phyloP scores from a whole-genome alignment of 495 filamentous ascomycete species.

The Trichoderma erinaceum region DNA sequence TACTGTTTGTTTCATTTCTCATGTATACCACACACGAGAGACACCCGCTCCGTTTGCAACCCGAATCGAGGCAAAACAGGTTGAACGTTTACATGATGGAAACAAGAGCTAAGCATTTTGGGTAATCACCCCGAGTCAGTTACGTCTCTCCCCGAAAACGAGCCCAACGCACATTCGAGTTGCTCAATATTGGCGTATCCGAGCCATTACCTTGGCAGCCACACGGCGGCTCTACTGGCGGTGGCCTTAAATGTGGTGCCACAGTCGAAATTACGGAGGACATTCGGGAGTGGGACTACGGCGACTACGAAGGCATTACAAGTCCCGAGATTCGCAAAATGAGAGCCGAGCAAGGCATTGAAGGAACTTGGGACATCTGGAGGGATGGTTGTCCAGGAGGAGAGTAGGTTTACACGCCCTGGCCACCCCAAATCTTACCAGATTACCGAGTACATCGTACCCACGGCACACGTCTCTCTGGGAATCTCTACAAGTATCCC shows the following conservation, averaged over 20 bases:
- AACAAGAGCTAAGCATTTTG: not conserved
- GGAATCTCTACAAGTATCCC: conserved; percentile 17
- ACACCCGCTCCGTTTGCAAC: not conserved
- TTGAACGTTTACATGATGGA: not conserved
- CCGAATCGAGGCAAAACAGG: not conserved
- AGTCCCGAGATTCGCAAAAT: conserved; percentile 59
- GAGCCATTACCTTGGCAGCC: conserved; percentile 40
- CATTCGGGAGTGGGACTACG: conserved; percentile 93
- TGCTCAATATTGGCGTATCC: conserved; percentile 57
- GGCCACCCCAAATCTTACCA: not conserved
- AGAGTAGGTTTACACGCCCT: conserved; percentile 47
- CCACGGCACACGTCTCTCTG: conserved; percentile 19
- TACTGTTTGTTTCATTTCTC: not conserved
- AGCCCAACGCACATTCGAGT: conserved; percentile 79
- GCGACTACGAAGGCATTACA: conserved; percentile 88
- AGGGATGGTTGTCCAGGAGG: conserved; percentile 67
- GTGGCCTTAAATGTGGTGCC: conserved; percentile 36
- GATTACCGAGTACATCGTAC: not conserved
- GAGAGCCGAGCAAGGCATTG: conserved; percentile 53
- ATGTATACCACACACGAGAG: not conserved
- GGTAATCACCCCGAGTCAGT: conserved; percentile 24
- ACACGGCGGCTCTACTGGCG: conserved; percentile 30
- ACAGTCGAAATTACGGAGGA: conserved; percentile 65
- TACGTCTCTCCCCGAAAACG: conserved; percentile 85
- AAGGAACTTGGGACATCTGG: conserved; percentile 74